Evolutionary conservation across 129 eudicot species (phyloP).

Genomic region (Helianthus tuberosus): DNA sequence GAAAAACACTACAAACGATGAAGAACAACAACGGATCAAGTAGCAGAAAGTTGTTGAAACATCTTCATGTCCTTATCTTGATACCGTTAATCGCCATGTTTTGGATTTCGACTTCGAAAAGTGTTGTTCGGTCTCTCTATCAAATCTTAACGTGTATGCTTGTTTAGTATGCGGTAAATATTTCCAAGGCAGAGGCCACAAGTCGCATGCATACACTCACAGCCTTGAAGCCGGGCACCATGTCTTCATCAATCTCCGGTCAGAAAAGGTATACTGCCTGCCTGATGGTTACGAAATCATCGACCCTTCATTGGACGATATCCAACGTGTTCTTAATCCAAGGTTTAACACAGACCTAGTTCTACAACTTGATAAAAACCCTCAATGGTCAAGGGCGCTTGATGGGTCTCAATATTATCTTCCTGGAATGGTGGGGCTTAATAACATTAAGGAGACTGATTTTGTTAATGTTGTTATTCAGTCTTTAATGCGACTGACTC

Average conservation of each 20-base stretch:
- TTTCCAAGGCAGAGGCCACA: slow-evolving; percentile 95
- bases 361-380: slow-evolving; percentile 67
- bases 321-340: slow-evolving; percentile 92
- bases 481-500: slow-evolving; percentile 92
- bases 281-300: slow-evolving; percentile 98
- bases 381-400: slow-evolving; percentile 97
- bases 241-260: slow-evolving; percentile 86
- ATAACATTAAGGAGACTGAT: slow-evolving; percentile 91
- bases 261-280: slow-evolving; percentile 92
- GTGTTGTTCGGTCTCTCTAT: slow-evolving; percentile 86
- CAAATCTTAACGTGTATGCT: slow-evolving; percentile 93
- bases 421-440: slow-evolving; percentile 98
- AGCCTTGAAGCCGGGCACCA: slow-evolving; percentile 99
- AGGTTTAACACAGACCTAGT: slow-evolving; percentile 85
- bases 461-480: slow-evolving; percentile 93
- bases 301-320: slow-evolving; percentile 94
- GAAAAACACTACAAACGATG: too few species aligned
- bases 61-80: slow-evolving; percentile 72
- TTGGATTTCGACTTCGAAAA: slow-evolving; percentile 96
- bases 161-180: slow-evolving; percentile 97
- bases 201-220: slow-evolving; percentile 96
- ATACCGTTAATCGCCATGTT: slow-evolving; percentile 96
- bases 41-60: too few species aligned
- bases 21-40: too few species aligned
- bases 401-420: slow-evolving; percentile 94